A percentile compares a stretch with the other conserved stretches of the same genome.
Evolutionary conservation across 192 early-diverging fungal genomes (phyloP).

Genomic region (Gaertneriomyces semiglobifer): DNA sequence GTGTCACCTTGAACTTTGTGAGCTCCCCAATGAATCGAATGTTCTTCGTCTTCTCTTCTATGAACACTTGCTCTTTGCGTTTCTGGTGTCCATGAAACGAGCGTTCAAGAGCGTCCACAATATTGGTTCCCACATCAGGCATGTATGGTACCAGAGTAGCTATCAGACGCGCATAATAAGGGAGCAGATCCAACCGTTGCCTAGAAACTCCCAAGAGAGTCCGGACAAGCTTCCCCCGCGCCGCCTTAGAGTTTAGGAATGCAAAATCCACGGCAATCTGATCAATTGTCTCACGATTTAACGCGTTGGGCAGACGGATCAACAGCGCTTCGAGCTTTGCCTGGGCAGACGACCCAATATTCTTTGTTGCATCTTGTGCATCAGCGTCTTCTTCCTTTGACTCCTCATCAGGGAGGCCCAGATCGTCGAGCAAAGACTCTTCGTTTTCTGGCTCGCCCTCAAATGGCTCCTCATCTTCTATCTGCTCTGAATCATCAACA

Average conservation of each 20-base stretch:
- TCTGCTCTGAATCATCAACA: constrained; percentile 18
- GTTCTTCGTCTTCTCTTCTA: constrained; percentile 79
- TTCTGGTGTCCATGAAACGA: constrained; percentile 70
- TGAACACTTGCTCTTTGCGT: constrained; percentile 66
- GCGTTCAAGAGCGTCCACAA: constrained; percentile 66
- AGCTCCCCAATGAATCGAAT: constrained; percentile 86
- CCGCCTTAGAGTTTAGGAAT: constrained; percentile 78
- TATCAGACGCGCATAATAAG: constrained; percentile 87
- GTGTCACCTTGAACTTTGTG: constrained; percentile 87
- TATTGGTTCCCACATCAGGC: constrained; percentile 74
- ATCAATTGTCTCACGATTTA: constrained; percentile 84
- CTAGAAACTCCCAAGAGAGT: constrained; percentile 76
- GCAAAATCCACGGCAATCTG: constrained; percentile 89
- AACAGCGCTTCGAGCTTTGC: constrained; percentile 62
- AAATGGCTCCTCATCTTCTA: constrained; percentile 27
- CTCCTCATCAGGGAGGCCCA: not conserved
- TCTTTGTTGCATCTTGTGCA: constrained; percentile 40
- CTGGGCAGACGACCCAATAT: constrained; percentile 25
- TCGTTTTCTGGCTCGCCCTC: constrained; percentile 8
- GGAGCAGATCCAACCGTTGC: constrained; percentile 76
- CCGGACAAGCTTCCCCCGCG: constrained; percentile 73
- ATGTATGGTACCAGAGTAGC: constrained; percentile 82
- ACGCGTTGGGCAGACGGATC: constrained; percentile 66
- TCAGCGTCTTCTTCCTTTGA: constrained; percentile 25
- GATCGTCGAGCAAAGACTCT: not conserved